Evolutionary conservation across 768 basidiomycete genomes (phyloP).

Genomic region (Tulasnella sp.): DNA sequence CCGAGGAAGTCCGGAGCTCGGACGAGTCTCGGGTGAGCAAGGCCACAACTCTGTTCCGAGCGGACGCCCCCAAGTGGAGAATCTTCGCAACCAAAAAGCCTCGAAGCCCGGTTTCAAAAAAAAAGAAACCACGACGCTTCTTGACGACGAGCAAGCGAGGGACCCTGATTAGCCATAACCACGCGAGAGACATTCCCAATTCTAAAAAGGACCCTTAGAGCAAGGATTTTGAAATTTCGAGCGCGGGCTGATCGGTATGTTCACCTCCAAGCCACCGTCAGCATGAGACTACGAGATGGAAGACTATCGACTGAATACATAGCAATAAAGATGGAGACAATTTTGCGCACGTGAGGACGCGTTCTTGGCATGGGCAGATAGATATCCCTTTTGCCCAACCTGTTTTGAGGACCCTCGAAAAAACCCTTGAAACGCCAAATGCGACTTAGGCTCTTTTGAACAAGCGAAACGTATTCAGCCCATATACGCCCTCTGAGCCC

Average conservation of each 20-base stretch:
- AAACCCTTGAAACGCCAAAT: not conserved
- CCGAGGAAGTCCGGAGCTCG: not conserved
- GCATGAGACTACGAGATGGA: not conserved
- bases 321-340: not conserved
- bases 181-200: not conserved
- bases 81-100: not conserved
- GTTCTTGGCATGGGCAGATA: not conserved
- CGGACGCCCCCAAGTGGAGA: not conserved
- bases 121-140: not conserved
- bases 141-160: not conserved
- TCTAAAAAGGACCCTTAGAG: not conserved
- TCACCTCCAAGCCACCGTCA: not conserved
- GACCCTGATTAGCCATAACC: not conserved
- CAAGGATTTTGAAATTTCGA: not conserved
- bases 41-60: not conserved
- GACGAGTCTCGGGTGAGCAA: not conserved
- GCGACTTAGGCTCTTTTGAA: not conserved
- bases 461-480: not conserved
- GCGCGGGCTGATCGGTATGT: not conserved
- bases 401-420: not conserved
- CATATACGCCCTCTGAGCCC: not conserved
- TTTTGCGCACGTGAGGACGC: not conserved
- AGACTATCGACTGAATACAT: not conserved
- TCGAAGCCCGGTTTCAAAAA: not conserved
- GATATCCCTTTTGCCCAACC: not conserved